Base-by-base conservation (phyloP, 179 eudicot species). In the Silene coronaria region DNA sequence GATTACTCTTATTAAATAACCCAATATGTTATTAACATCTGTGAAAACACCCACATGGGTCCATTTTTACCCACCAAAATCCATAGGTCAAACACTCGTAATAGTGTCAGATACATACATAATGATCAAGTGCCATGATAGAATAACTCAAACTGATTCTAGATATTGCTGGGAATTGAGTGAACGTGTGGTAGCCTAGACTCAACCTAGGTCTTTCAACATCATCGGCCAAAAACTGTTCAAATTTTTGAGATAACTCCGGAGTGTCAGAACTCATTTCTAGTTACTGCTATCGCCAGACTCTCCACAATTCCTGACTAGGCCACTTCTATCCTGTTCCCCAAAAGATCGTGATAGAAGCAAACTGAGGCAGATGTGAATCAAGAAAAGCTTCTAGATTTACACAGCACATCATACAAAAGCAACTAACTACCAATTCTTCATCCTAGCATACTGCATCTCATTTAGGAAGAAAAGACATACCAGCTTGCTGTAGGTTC, bases 401-500 rank as follows among this genome's bases (percentile, higher is more conserved):
- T 14, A 69, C 7, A 69, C 10, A 46, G 11, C 19, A 22, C 48
- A 14, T 45, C 26, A 19, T 67, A 67, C 22, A 67, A 38, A 38
- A 22, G 42, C 21, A 13, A 1, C 23, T 32, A 13, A 1, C 23
- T 32, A 30, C 2, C 17, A 28, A 17, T 34, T n/a, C 23, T 16
- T 3, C 53, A 21, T 38, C 22, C 17, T 36, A 36, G 48, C 24
- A 7, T 66, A 34, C 19, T 36, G 22, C 14, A 38, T 67, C 53
- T 26, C 48, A 36, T 7, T 34, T 14, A 70, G 38, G n/a, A 67
- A 67, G n/a, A 57, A 66, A 45, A 53, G n/a, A 19, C 76, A 30
- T 84, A 90, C 98, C 98, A 75, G 85, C 73, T 67, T 80, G 87
- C 63, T 77, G 89, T 73, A 92, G 85, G 68, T 82, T 65, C 62